Conservation (phyloP, 257 asterid species). For the Gentiana straminea region DNA sequence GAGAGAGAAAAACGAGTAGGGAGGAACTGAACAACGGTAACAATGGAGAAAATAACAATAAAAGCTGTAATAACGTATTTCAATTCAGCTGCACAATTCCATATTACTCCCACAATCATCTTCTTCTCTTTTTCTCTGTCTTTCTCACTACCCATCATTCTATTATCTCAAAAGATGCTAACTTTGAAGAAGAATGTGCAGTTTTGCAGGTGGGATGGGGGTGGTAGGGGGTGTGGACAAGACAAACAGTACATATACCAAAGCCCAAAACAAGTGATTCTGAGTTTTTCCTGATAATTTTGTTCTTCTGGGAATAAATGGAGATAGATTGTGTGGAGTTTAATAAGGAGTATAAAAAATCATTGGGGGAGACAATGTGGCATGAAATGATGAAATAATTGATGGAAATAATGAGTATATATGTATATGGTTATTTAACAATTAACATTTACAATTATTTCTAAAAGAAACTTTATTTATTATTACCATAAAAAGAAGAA, state of each 20-base stretch:
- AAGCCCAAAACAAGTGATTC: background rate
- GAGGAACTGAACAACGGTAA: conserved; percentile 51
- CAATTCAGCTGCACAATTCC: conserved; percentile 69
- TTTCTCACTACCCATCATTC: conserved; percentile 14
- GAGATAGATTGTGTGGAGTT: too few species aligned
- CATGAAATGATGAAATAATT: too few species aligned
- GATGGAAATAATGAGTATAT: too few species aligned
- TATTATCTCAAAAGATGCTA: background rate
- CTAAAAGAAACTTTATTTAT: too few species aligned
- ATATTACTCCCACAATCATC: conserved; percentile 55
- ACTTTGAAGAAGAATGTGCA: background rate
- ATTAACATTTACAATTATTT: too few species aligned
- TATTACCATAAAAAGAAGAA: too few species aligned
- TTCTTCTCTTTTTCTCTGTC: conserved; percentile 30
- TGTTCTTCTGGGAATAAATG: too few species aligned
- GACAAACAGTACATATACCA: background rate
- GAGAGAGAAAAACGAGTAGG: conserved; percentile 43
- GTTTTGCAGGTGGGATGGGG: background rate
- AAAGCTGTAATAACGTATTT: conserved; percentile 50
- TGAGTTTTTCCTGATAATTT: too few species aligned
- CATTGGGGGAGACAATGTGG: too few species aligned
- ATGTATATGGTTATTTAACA: too few species aligned
- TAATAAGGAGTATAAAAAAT: too few species aligned
- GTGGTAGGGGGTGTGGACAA: background rate
- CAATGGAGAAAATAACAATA: conserved; percentile 46